phyloP scores from a whole-genome alignment of 1,284 basidiomycete species.

The Ceratobasidium sp. region DNA sequence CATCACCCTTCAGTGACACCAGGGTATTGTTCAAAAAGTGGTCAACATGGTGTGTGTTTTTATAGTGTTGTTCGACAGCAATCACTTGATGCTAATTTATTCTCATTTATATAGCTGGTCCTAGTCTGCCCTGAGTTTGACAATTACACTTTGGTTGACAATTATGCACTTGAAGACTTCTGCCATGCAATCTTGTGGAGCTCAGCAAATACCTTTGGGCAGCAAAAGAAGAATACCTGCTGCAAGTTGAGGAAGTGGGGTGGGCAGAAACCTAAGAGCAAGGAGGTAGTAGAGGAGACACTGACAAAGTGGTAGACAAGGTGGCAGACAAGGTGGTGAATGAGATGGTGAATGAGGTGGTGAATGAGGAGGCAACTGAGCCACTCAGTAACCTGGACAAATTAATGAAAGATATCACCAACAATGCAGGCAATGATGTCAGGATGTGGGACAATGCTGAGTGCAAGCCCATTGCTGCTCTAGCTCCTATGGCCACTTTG shows the following conservation, averaged over 20 bases:
- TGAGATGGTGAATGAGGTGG: no score
- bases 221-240: neutral
- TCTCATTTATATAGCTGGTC: neutral
- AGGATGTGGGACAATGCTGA: no score
- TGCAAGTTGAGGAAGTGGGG: neutral
- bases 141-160: neutral
- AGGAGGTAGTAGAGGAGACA: no score
- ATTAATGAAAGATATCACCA: neutral
- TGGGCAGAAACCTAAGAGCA: no score
- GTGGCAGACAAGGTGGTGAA: no score
- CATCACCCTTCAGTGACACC: neutral
- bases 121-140: neutral
- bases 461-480: neutral
- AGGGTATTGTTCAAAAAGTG: neutral
- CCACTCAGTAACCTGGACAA: neutral
- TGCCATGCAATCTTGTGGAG: neutral
- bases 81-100: no score
- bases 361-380: no score
- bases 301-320: no score
- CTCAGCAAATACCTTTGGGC: neutral
- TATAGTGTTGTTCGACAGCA: neutral
- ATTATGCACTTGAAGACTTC: neutral
- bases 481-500: neutral
- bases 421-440: no score
- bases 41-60: neutral